A percentile compares a stretch with the other conserved stretches of the same genome.
Evolutionary conservation across 1,139 yeast species (phyloP).

Genomic region (Yamadazyma jaroonii): DNA sequence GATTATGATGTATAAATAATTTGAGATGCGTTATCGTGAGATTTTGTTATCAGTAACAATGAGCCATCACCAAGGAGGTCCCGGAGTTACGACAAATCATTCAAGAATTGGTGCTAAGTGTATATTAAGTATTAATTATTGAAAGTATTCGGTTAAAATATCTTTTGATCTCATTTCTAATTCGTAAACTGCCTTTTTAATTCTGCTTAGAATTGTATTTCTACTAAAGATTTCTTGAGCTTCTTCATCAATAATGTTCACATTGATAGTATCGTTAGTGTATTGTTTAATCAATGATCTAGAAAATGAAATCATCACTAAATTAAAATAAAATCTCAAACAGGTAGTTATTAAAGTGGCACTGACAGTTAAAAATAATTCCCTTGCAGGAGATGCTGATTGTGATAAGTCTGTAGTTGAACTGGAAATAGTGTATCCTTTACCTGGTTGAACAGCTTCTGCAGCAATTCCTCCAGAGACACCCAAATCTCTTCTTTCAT

Average conservation of each 20-base stretch:
- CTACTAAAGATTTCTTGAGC: conserved; percentile 24
- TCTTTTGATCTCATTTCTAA: conserved; percentile 33
- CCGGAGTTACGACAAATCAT: no score
- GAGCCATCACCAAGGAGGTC: no score
- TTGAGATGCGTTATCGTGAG: no score
- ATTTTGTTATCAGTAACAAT: no score
- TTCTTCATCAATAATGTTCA: conserved; percentile 21
- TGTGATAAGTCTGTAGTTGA: conserved; percentile 30
- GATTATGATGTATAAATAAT: not conserved
- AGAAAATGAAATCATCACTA: conserved; percentile 62
- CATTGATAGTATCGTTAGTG: conserved; percentile 15
- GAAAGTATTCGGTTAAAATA: conserved; percentile 22
- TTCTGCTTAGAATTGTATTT: conserved; percentile 20
- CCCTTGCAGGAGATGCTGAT: conserved; percentile 70
- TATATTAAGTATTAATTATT: no score
- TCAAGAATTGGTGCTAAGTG: no score
- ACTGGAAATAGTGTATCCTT: not conserved
- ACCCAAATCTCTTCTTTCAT: conserved; percentile 11
- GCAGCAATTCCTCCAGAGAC: conserved; percentile 7
- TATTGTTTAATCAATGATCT: conserved; percentile 39
- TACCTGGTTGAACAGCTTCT: not conserved
- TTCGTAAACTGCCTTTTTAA: conserved; percentile 23
- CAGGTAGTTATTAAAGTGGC: conserved; percentile 53
- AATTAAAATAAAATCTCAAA: conserved; percentile 62
- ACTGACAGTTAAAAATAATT: conserved; percentile 63